Evolutionary conservation across 1,139 yeast genomes (phyloP), one percentile per base, ranked within the genome.

Genomic region (Williopsis jadinii): DNA sequence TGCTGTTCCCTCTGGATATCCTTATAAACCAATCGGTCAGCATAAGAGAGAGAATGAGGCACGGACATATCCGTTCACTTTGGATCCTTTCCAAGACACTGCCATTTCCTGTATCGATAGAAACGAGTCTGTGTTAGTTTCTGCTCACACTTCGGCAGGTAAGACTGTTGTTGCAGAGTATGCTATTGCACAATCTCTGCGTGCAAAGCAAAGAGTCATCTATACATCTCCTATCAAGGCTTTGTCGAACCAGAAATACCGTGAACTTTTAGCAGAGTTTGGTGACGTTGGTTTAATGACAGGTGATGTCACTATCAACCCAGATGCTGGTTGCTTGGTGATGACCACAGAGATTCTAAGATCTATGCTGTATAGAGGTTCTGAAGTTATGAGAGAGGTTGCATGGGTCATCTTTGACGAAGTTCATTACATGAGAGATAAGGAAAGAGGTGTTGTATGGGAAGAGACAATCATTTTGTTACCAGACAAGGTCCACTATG

Each of bases 131-230:
- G 99, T 92, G 9, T 73, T 92, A 54, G 97, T 92, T 3, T 90
- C 97, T 24, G 99, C 99, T 0, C 99, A 92, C 59, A 90, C 98
- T 0, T 90, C 97, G 28, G 98, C 98, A 8, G 99, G 99, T 67
- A 92, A 92, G 60, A 92, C 99, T 0, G 99, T 94, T 37, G 98
- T 92, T 39, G 99, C 99, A 0, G 99, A 92, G 60, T 94, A 92
- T 58, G 97, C 98, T 34, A 92, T 92, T 66, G 97, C 98, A 2
- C 95, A 88, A 68, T 86, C 96, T 11, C 68, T 87, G 48, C 70
- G 88, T 54, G 88, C 86, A 42, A 88, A 87, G 66, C 96, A 92
- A 59, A 79, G 96, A 64, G 96, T 92, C 41, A 92, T 92, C 47
- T 92, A 92, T 59, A 92, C 99, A 0, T 90, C 97, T 3, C 99